phyloP scores from a whole-genome alignment of 352 stramenopile species.

The Aphanomyces stellatus region DNA sequence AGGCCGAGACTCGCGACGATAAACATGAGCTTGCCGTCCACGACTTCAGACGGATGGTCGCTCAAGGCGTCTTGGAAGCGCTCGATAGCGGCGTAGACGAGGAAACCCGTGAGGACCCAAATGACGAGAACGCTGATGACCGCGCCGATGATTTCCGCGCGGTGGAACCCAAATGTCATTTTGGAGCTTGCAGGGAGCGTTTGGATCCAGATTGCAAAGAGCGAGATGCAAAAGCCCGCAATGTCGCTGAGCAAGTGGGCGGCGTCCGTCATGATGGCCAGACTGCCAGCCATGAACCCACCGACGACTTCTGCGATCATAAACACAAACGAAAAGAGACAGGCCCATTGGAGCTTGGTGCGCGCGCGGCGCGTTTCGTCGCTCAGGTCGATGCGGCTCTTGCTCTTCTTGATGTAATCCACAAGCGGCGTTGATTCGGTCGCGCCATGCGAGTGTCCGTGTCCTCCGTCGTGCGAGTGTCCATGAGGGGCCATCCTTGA shows the following conservation, averaged over 20 bases:
- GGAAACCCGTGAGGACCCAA: slow-evolving; percentile 88
- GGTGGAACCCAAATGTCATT: slow-evolving; percentile 92
- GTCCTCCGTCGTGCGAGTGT: background rate
- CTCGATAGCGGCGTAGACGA: slow-evolving; percentile 91
- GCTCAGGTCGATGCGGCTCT: slow-evolving; percentile 23
- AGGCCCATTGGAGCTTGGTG: slow-evolving; percentile 54
- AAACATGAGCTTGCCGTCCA: slow-evolving; percentile 97
- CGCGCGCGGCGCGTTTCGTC: slow-evolving; percentile 43
- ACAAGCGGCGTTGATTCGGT: slow-evolving; percentile 6
- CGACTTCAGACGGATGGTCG: slow-evolving; percentile 62
- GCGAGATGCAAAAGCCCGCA: slow-evolving; percentile 61
- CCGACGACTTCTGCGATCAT: slow-evolving; percentile 92
- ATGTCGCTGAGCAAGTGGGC: slow-evolving; percentile 69
- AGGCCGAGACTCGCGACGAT: slow-evolving; percentile 93
- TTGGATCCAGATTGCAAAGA: slow-evolving; percentile 64
- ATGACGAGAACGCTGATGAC: slow-evolving; percentile 91
- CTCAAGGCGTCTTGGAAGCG: slow-evolving; percentile 74
- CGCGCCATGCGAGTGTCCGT: background rate
- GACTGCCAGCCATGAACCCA: slow-evolving; percentile 87
- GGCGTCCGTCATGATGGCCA: slow-evolving; percentile 92
- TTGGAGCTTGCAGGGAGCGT: slow-evolving; percentile 57
- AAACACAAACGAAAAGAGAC: slow-evolving; percentile 85
- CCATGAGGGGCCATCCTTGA: background rate
- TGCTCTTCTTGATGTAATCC: background rate
- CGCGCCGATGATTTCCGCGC: slow-evolving; percentile 92